Base-by-base conservation (phyloP, 2,329 filamentous ascomycete genomes). In the Capronia epimyces region DNA sequence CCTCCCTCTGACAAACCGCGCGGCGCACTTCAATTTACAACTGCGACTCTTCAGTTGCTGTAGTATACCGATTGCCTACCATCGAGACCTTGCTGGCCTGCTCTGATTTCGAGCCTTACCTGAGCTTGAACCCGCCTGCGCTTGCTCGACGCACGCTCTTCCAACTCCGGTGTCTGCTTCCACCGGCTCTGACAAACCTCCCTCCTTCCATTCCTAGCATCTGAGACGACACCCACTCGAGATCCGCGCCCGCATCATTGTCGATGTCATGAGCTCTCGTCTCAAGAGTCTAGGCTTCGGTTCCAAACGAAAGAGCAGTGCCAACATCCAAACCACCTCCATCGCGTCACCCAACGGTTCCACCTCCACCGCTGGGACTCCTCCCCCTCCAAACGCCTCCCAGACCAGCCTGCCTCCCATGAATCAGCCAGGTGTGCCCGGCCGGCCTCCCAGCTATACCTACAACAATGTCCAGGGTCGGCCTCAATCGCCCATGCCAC, bases 391-490 rank as follows among this genome's bases (percentile, higher is more conserved):
- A 56, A 74, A 70, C 62, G 69, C 72, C 39, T 76, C 74, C 24
- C 71, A 68, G 46, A 71, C 74, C 53, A 77, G 75, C 60, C 70
- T 77, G 40, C 69, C 76, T 61, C 81, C 81, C 75, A 82, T 80
- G 60, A 66, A 66, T 49, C 61, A 60, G 44, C 64, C 69, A 65
- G 75, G 77, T 57, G 72, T 73, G 36, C 71, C 79, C 60, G 80
- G 79, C 60, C 76, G 80, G 53, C 81, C 81, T 60, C 81, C 81
- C 37, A 82, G 79, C 64, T 84, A 84, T 66, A 77, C 79, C 52
- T 80, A 81, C 63, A 69, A 69, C 52, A 74, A 74, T 64, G 70
- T 69, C 62, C 73, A 67, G 57, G 75, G 71, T 60, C 72, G 76
- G 49, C 73, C 77, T 34, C 70, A 71, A 52, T 78, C 75, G 62